These are phyloP conservation scores for Scheffersomyces amazonensis DNA, from an alignment of 805 yeast species.

Conservation along the genomic window DNA sequence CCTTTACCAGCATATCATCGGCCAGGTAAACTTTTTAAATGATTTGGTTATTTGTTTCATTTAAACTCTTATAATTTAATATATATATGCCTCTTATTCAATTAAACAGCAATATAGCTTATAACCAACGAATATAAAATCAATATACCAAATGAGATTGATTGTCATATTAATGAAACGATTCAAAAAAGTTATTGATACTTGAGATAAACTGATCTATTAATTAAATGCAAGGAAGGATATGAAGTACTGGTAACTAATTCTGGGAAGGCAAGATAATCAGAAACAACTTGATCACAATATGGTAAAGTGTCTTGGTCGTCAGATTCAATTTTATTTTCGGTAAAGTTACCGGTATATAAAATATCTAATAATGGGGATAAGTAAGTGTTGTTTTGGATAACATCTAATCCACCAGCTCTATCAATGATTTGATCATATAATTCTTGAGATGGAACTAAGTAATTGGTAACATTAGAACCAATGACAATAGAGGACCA, in stretches of 20 bases:
- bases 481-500: conserved; percentile 39
- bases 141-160: conserved; percentile 53
- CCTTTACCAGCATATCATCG: no score
- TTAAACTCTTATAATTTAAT: conserved; percentile 24
- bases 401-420: conserved; percentile 29
- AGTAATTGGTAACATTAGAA: conserved; percentile 40
- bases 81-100: conserved; percentile 30
- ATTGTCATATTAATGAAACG: conserved; percentile 77
- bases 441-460: conserved; percentile 36
- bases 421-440: conserved; percentile 31
- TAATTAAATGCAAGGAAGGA: no score
- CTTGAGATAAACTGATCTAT: no score
- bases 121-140: conserved; percentile 42
- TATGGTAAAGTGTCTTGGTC: conserved; percentile 35
- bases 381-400: conserved; percentile 25
- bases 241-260: conserved; percentile 23
- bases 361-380: conserved; percentile 24
- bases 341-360: conserved; percentile 31
- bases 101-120: conserved; percentile 22
- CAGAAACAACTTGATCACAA: conserved; percentile 43
- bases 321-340: conserved; percentile 10
- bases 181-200: conserved; percentile 68
- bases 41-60: no score
- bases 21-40: no score
- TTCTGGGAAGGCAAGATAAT: conserved; percentile 35